These are phyloP conservation scores for Polyporus tsugae DNA, from an alignment of 1,284 basidiomycete species.

Conservation along the genomic window DNA sequence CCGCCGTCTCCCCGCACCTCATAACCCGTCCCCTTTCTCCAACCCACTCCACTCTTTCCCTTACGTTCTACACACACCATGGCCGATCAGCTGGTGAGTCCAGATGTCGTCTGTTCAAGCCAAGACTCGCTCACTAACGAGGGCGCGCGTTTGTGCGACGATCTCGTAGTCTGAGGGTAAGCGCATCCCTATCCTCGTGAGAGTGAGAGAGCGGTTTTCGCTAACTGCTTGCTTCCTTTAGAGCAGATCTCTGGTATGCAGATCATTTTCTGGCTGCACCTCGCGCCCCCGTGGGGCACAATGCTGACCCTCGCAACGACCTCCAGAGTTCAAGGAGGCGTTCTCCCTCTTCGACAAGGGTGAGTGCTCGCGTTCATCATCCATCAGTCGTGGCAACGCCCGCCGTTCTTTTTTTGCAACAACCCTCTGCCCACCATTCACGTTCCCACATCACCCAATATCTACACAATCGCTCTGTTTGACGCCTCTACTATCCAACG, in stretches of 20 bases:
- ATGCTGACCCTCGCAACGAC: slow-evolving; percentile 20
- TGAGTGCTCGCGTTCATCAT: slow-evolving; percentile 46
- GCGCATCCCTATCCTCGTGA: slow-evolving; percentile 39
- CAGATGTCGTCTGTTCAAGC: not conserved
- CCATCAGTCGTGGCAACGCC: slow-evolving; percentile 10
- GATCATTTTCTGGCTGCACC: slow-evolving; percentile 30
- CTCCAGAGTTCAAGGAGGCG: slow-evolving; percentile 85
- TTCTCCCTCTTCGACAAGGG: slow-evolving; percentile 96
- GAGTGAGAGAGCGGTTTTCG: slow-evolving; percentile 22
- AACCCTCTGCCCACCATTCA: slow-evolving; percentile 23
- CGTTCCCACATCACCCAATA: slow-evolving; percentile 9
- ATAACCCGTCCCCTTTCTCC: slow-evolving; percentile 28
- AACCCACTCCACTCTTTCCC: slow-evolving; percentile 25
- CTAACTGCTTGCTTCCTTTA: slow-evolving; percentile 42
- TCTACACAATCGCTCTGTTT: not conserved
- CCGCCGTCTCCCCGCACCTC: slow-evolving; percentile 32
- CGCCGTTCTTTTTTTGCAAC: slow-evolving; percentile 5
- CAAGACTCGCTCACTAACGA: not conserved
- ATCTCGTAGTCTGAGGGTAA: slow-evolving; percentile 68
- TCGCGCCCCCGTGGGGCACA: not conserved
- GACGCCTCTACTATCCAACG: slow-evolving; percentile 37
- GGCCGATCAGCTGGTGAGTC: slow-evolving; percentile 75
- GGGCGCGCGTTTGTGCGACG: not conserved
- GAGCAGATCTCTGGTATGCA: slow-evolving; percentile 73
- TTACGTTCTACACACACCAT: slow-evolving; percentile 45